Percentiles rank a stretch among this genome's conserved stretches.
phyloP scores from a whole-genome alignment of 805 yeast genomes.

The Pichia sporocuriosa region DNA sequence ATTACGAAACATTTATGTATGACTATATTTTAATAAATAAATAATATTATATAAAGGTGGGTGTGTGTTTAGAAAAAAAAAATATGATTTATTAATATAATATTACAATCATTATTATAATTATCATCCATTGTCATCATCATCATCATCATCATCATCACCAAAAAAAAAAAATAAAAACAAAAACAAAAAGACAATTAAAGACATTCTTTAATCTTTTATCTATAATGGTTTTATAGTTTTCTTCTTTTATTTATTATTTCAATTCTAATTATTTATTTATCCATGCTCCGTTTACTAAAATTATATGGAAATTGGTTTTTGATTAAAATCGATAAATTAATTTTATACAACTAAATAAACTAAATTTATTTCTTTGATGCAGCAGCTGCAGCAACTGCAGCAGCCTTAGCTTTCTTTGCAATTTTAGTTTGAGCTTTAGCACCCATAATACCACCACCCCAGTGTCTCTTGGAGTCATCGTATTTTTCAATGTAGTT shows the following conservation, averaged over 20 bases:
- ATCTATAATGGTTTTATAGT: no score
- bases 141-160: no score
- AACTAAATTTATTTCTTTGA: slow-evolving; percentile 7
- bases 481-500: slow-evolving; percentile 93
- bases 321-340: background rate
- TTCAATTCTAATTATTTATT: no score
- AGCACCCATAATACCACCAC: slow-evolving; percentile 98
- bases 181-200: no score
- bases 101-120: no score
- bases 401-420: slow-evolving; percentile 55
- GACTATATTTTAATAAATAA: background rate
- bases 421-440: slow-evolving; percentile 84
- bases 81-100: no score
- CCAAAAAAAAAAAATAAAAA: no score
- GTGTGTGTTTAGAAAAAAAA: background rate
- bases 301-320: background rate
- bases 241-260: no score
- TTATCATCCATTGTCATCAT: no score
- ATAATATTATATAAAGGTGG: no score
- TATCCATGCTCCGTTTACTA: no score
- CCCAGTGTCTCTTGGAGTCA: slow-evolving; percentile 98
- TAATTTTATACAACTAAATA: background rate
- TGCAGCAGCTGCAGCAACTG: slow-evolving; percentile 59
- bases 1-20: background rate
- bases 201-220: no score